Percentiles rank a stretch among this genome's conserved stretches.
phyloP scores from a whole-genome alignment of 75 land plant genomes.

The Cunninghamia lanceolata region DNA sequence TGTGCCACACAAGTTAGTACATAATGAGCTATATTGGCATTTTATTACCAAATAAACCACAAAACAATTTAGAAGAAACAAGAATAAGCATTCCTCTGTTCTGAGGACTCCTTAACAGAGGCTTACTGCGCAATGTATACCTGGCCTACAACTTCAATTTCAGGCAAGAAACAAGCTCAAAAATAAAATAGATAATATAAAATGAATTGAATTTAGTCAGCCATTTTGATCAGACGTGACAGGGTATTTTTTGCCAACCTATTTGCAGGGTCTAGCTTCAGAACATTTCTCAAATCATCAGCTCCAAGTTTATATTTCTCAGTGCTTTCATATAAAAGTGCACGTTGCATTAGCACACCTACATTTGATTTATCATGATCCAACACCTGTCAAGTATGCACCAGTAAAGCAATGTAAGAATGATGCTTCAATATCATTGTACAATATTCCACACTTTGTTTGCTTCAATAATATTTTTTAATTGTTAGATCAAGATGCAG shows the following conservation, averaged over 20 bases:
- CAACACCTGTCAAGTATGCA: constrained; percentile 52
- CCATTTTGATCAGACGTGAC: constrained; percentile 74
- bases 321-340: constrained; percentile 88
- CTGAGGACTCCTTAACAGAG: neutral
- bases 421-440: neutral
- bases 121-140: neutral
- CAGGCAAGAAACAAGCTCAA: neutral
- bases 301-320: constrained; percentile 96
- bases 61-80: neutral
- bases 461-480: neutral
- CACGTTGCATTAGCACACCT: constrained; percentile 79
- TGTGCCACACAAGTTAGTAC: neutral
- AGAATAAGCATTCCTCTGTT: neutral
- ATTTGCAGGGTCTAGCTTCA: constrained; percentile 86
- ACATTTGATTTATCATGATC: constrained; percentile 58
- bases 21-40: neutral
- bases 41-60: neutral
- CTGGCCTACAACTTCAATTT: neutral
- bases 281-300: constrained; percentile 75
- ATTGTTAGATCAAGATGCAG: neutral
- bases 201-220: constrained; percentile 23
- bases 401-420: neutral
- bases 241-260: constrained; percentile 81
- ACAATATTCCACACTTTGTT: neutral
- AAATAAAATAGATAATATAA: neutral